phyloP scores from a whole-genome alignment of 192 early-diverging fungal genomes.

The Rhizophagus prolifer region DNA sequence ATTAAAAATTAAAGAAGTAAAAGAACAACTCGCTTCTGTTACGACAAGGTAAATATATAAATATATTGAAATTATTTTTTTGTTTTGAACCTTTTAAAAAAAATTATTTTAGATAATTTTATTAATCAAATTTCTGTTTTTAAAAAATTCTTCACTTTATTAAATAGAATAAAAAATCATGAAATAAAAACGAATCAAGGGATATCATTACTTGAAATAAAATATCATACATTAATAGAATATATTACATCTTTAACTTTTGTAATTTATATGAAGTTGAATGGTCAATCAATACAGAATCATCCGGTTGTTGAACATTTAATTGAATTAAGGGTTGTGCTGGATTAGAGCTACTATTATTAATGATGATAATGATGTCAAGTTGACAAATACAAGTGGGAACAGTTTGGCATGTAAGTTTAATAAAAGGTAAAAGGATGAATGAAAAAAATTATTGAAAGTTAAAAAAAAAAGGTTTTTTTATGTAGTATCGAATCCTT shows the following conservation, averaged over 20 bases:
- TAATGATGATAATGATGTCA: conserved; percentile 41
- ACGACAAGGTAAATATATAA: not conserved
- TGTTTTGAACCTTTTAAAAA: no score
- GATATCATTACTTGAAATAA: conserved; percentile 87
- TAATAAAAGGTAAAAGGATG: not conserved
- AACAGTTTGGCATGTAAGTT: conserved; percentile 29
- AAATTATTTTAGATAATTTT: no score
- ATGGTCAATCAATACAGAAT: conserved; percentile 61
- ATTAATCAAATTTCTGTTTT: not conserved
- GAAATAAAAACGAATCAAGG: conserved; percentile 62
- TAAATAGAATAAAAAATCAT: not conserved
- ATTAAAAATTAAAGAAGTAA: conserved; percentile 23
- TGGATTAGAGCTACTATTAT: conserved; percentile 73
- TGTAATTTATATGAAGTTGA: conserved; percentile 75
- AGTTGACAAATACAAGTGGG: conserved; percentile 20
- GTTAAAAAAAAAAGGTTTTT: not conserved
- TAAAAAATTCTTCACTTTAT: not conserved
- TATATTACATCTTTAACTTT: conserved; percentile 83
- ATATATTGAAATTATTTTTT: not conserved
- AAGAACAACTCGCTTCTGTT: conserved; percentile 1
- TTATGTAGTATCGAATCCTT: conserved; percentile 64
- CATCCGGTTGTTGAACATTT: conserved; percentile 67
- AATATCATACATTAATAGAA: conserved; percentile 80
- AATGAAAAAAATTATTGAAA: not conserved
- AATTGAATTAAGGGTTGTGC: conserved; percentile 77